A percentile compares a stretch with the other conserved stretches of the same genome.
phyloP scores from a whole-genome alignment of 805 yeast species.

The Ogataea ganodermae region DNA sequence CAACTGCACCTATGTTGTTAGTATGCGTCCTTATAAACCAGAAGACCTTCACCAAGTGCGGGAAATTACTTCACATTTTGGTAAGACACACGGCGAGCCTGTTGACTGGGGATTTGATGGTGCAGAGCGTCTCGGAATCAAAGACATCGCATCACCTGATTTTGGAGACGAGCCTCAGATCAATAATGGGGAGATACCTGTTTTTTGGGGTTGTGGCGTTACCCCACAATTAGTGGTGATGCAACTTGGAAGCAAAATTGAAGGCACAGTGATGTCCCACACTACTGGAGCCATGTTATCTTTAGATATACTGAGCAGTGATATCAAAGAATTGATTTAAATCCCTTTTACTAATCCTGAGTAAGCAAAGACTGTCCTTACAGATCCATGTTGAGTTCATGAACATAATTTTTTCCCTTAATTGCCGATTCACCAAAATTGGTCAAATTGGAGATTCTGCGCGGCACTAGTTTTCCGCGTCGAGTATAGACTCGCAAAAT shows the following conservation, averaged over 20 bases:
- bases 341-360: no score
- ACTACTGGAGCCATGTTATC: slow-evolving; percentile 42
- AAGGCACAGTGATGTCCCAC: slow-evolving; percentile 38
- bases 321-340: slow-evolving; percentile 10
- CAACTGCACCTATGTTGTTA: slow-evolving; percentile 39
- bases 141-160: slow-evolving; percentile 36
- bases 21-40: slow-evolving; percentile 42
- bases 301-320: slow-evolving; percentile 34
- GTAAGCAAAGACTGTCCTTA: background rate
- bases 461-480: slow-evolving; percentile 3
- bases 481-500: background rate
- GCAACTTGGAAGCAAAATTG: slow-evolving; percentile 29
- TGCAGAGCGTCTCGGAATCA: slow-evolving; percentile 38
- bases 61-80: slow-evolving; percentile 33
- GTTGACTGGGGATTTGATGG: slow-evolving; percentile 46
- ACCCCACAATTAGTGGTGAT: slow-evolving; percentile 41
- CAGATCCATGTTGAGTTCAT: background rate
- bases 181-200: slow-evolving; percentile 40
- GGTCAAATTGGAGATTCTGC: background rate
- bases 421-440: background rate
- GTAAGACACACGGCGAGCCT: slow-evolving; percentile 43
- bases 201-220: slow-evolving; percentile 48
- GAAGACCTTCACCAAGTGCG: slow-evolving; percentile 35
- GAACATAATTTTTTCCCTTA: background rate
- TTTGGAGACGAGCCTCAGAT: slow-evolving; percentile 39